These are phyloP conservation scores for Amaranthus palmeri DNA, from an alignment of 148 eudicot species.

Conservation along the genomic window DNA sequence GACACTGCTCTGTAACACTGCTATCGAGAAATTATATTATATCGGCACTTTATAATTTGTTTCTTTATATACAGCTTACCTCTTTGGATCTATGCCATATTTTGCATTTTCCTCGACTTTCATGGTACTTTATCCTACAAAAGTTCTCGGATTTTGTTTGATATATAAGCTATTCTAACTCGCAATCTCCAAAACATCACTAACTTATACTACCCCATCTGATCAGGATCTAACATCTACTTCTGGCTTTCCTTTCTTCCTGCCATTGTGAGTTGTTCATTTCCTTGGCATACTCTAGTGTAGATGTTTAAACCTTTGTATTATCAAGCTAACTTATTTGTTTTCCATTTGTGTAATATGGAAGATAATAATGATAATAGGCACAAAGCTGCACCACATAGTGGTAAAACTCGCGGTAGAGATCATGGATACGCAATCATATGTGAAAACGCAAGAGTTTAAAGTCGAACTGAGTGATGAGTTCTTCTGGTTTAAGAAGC, in stretches of 20 bases:
- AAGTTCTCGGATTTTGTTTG: not conserved
- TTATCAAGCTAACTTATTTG: not conserved
- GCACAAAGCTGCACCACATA: slow-evolving; percentile 65
- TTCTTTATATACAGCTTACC: slow-evolving; percentile 53
- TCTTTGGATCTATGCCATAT: slow-evolving; percentile 70
- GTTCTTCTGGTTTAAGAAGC: slow-evolving; percentile 75
- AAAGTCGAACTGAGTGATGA: slow-evolving; percentile 51
- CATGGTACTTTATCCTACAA: slow-evolving; percentile 49
- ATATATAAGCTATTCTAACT: not conserved
- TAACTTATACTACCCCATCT: slow-evolving; percentile 9
- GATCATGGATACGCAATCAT: slow-evolving; percentile 41
- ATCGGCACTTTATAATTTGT: not conserved
- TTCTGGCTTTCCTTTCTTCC: slow-evolving; percentile 76
- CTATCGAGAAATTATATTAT: too few relatives aligned
- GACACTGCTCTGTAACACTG: too few relatives aligned
- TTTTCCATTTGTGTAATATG: not conserved
- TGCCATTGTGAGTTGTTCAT: slow-evolving; percentile 47
- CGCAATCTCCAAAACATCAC: not conserved
- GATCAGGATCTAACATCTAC: slow-evolving; percentile 61
- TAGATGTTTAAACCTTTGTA: not conserved
- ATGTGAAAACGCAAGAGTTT: slow-evolving; percentile 37
- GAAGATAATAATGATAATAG: slow-evolving; percentile 53
- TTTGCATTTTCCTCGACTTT: slow-evolving; percentile 59
- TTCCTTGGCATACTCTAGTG: not conserved
- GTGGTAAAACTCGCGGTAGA: slow-evolving; percentile 73